Evolutionary conservation across 192 early-diverging fungal genomes (phyloP).

Genomic region (Thoreauomyces humboldtii): DNA sequence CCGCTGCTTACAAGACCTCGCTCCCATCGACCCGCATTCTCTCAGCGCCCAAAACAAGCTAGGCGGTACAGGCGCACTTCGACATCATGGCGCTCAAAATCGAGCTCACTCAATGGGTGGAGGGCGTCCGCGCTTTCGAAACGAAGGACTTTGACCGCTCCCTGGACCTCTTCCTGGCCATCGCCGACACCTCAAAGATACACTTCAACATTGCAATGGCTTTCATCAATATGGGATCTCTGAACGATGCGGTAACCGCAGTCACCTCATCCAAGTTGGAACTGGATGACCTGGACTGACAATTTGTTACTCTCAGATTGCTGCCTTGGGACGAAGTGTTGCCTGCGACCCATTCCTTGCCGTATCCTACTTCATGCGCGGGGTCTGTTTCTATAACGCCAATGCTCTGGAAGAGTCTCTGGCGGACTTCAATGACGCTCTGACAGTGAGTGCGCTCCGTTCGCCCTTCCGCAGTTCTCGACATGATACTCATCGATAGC

Average conservation of each 20-base stretch:
- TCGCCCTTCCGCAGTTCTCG: neutral
- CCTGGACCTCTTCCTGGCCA: constrained; percentile 66
- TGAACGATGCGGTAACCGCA: constrained; percentile 77
- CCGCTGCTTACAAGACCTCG: no score
- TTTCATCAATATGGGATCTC: constrained; percentile 68
- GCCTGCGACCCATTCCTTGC: constrained; percentile 84
- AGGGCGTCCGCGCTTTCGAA: constrained; percentile 74
- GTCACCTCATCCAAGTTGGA: constrained; percentile 2
- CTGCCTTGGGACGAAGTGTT: constrained; percentile 70
- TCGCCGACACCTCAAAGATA: constrained; percentile 91
- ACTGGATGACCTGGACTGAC: no score
- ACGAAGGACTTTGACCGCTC: constrained; percentile 65
- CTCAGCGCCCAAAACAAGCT: no score
- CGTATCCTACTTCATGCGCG: constrained; percentile 90
- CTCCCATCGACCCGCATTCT: no score
- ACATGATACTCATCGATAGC: neutral
- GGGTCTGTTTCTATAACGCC: constrained; percentile 74
- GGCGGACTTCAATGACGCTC: constrained; percentile 76
- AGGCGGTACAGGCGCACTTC: no score
- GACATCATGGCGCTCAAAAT: no score
- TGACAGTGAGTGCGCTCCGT: constrained; percentile 57
- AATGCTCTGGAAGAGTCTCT: constrained; percentile 70
- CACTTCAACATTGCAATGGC: constrained; percentile 94
- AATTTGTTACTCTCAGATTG: constrained; percentile 53
- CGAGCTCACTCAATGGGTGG: constrained; percentile 79